A percentile compares a stretch with the other conserved stretches of the same genome.
Conservation (phyloP, 345 rosid genomes). For the Gossypium ekmanianum region DNA sequence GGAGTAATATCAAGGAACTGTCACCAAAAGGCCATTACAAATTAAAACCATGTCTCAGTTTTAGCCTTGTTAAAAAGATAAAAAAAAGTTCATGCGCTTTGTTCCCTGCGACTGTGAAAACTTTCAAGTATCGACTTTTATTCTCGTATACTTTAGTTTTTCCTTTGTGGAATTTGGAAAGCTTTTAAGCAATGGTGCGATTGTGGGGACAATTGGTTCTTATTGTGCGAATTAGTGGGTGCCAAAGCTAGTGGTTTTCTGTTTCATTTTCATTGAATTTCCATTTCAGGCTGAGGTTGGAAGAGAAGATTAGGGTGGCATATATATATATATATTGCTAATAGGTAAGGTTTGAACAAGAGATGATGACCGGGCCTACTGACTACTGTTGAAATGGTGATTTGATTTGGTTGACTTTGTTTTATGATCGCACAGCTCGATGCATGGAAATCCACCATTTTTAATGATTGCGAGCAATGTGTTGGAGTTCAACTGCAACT, state of each 20-base stretch:
- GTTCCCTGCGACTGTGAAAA: slow-evolving; percentile 24
- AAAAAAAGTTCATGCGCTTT: slow-evolving; percentile 35
- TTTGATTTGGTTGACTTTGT: slow-evolving; percentile 15
- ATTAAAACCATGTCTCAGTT: slow-evolving; percentile 3
- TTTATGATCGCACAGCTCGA: slow-evolving; percentile 31
- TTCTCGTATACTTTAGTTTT: too few relatives aligned
- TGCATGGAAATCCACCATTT: slow-evolving; percentile 33
- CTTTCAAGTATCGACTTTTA: too few relatives aligned
- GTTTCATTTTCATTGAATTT: not conserved
- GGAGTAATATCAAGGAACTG: slow-evolving; percentile 18
- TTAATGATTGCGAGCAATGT: slow-evolving; percentile 32
- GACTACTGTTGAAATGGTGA: slow-evolving; percentile 7
- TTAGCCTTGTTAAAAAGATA: slow-evolving; percentile 20
- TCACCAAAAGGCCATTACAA: slow-evolving; percentile 22
- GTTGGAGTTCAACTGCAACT: slow-evolving; percentile 21
- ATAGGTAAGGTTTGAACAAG: not conserved
- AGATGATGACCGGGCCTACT: not conserved
- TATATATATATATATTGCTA: not conserved
- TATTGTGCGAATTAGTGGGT: not conserved
- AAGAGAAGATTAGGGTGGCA: not conserved
- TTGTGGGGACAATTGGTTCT: slow-evolving; percentile 24
- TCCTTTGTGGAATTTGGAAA: slow-evolving; percentile 26
- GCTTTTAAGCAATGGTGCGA: slow-evolving; percentile 23
- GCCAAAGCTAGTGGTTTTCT: not conserved
- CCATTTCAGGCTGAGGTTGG: not conserved